Evolutionary conservation across 257 asterid species (phyloP).

Genomic region (Nicotiana knightiana): DNA sequence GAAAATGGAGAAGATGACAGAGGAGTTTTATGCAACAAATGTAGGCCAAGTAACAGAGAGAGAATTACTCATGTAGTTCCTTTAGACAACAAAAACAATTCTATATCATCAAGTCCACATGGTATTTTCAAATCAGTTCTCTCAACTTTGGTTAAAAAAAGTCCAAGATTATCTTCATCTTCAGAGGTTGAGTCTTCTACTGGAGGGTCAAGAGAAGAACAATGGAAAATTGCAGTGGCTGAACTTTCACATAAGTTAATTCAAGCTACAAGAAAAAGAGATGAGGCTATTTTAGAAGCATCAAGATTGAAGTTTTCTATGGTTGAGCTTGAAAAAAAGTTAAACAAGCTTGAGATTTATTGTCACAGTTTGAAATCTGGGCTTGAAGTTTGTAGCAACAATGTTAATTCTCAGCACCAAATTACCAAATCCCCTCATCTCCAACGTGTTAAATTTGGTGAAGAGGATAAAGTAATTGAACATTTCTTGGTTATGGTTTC

Average conservation of each 20-base stretch:
- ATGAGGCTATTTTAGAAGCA: conserved; percentile 80
- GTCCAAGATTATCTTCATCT: conserved; percentile 41
- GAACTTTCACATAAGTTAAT: conserved; percentile 78
- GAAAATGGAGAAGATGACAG: conserved; percentile 16
- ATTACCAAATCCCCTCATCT: conserved; percentile 23
- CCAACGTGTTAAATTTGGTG: conserved; percentile 39
- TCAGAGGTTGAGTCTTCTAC: conserved; percentile 29
- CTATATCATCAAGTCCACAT: conserved; percentile 64
- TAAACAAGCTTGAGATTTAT: conserved; percentile 77
- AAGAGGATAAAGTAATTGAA: conserved; percentile 52
- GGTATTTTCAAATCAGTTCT: conserved; percentile 57
- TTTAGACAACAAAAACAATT: conserved; percentile 33
- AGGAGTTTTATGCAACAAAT: conserved; percentile 80
- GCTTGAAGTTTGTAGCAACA: conserved; percentile 44
- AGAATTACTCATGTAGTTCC: conserved; percentile 55
- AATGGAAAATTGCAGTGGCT: conserved; percentile 71
- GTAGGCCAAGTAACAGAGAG: conserved; percentile 73
- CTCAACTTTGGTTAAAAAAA: conserved; percentile 51
- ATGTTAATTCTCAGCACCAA: not conserved
- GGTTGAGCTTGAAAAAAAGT: conserved; percentile 91
- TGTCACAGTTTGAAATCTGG: conserved; percentile 76
- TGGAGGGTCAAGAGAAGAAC: conserved; percentile 41
- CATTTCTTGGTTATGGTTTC: conserved; percentile 68
- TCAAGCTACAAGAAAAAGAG: conserved; percentile 67
- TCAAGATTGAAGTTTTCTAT: conserved; percentile 71